Percentiles rank a stretch among this genome's conserved stretches.
phyloP scores from a whole-genome alignment of 2,329 filamentous ascomycete genomes.

The Stylonectria norvegica region DNA sequence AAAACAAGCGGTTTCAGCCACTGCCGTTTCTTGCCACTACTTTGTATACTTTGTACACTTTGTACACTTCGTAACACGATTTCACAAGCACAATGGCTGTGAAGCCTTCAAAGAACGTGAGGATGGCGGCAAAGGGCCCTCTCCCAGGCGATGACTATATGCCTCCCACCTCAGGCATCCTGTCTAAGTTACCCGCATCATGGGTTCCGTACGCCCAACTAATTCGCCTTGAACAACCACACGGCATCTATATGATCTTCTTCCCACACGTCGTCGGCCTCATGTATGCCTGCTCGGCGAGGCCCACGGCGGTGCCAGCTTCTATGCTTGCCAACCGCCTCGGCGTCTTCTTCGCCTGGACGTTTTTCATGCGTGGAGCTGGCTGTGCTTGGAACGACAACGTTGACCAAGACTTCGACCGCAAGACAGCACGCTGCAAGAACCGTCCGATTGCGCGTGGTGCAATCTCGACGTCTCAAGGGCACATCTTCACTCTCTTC shows the following conservation, averaged over 20 bases:
- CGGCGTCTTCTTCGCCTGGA: constrained; percentile 38
- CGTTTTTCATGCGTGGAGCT: constrained; percentile 42
- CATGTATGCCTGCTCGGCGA: constrained; percentile 43
- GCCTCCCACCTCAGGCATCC: constrained; percentile 42
- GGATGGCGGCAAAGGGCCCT: neutral
- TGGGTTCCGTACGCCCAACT: constrained; percentile 55
- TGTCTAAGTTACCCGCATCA: constrained; percentile 42
- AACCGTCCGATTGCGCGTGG: constrained; percentile 34
- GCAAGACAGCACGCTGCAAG: constrained; percentile 27
- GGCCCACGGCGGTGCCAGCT: constrained; percentile 30
- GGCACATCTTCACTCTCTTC: constrained; percentile 28
- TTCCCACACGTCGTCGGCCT: constrained; percentile 45
- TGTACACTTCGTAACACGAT: neutral
- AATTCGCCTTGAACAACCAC: constrained; percentile 49
- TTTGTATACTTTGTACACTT: too few species aligned
- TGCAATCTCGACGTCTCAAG: constrained; percentile 44
- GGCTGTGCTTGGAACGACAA: constrained; percentile 32
- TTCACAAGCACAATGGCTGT: constrained; percentile 1
- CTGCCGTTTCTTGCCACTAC: constrained; percentile 1
- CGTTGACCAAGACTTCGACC: constrained; percentile 28
- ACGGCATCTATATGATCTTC: constrained; percentile 51
- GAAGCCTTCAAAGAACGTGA: constrained; percentile 1
- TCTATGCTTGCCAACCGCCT: constrained; percentile 22
- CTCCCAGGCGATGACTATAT: constrained; percentile 30
- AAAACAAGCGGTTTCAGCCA: too few species aligned